Percentiles rank a stretch among this genome's conserved stretches.
Conservation (phyloP, 2,329 filamentous ascomycete genomes). For the Aureobasidium sp. region DNA sequence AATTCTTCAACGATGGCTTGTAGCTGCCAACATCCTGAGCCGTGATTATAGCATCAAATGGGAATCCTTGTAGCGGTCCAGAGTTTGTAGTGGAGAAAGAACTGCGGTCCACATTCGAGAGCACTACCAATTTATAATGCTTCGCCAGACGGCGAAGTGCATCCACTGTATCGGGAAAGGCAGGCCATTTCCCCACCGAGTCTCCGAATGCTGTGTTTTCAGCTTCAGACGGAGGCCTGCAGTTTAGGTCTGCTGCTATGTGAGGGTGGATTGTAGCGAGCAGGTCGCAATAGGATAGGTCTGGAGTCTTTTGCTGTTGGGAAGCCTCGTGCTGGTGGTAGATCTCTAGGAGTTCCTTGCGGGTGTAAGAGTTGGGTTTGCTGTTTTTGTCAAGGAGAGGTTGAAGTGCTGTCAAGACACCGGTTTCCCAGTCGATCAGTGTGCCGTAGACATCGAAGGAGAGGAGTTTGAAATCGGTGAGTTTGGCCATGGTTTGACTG, state of each 20-base stretch:
- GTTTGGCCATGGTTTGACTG: not conserved
- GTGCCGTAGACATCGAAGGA: conserved; percentile 77
- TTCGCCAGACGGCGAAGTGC: conserved; percentile 42
- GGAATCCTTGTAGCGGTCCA: conserved; percentile 42
- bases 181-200: conserved; percentile 45
- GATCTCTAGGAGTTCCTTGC: conserved; percentile 33
- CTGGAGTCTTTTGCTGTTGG: not conserved
- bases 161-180: conserved; percentile 49
- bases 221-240: conserved; percentile 21
- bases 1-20: conserved; percentile 58
- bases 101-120: conserved; percentile 51
- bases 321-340: conserved; percentile 37
- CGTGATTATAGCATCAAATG: conserved; percentile 58
- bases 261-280: not conserved
- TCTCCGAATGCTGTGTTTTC: conserved; percentile 37
- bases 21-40: conserved; percentile 63
- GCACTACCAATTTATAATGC: conserved; percentile 50
- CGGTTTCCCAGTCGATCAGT: conserved; percentile 66
- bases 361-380: conserved; percentile 30
- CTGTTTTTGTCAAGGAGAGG: conserved; percentile 36
- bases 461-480: conserved; percentile 35
- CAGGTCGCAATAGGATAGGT: not conserved
- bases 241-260: not conserved
- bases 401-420: conserved; percentile 46
- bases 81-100: conserved; percentile 43